These are phyloP conservation scores for Alnus glutinosa DNA, from an alignment of 306 rosid genomes.

Conservation along the genomic window DNA sequence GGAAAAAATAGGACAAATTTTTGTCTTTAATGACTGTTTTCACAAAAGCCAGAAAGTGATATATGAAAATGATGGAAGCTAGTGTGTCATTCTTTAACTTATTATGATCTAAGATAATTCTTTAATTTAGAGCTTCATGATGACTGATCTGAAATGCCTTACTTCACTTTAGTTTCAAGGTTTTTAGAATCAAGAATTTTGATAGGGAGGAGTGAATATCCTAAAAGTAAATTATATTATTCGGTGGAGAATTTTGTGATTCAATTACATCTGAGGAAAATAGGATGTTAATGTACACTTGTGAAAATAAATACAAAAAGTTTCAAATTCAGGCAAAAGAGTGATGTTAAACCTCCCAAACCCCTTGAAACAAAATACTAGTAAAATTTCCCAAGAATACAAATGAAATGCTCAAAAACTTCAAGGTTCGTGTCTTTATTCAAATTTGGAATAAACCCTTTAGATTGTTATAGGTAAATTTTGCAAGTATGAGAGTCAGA, in stretches of 20 bases:
- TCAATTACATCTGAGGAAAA: neutral
- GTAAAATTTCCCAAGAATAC: neutral
- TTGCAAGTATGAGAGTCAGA: neutral
- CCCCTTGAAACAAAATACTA: neutral
- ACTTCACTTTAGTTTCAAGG: neutral
- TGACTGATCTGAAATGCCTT: neutral
- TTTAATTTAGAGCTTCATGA: neutral
- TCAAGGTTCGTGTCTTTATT: neutral
- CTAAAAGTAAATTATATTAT: neutral
- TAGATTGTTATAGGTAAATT: conserved; percentile 1
- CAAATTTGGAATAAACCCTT: neutral
- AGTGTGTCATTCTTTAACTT: neutral
- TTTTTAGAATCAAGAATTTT: neutral
- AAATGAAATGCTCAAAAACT: neutral
- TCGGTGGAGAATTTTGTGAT: neutral
- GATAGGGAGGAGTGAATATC: neutral
- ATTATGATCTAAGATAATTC: neutral
- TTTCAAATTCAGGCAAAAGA: neutral
- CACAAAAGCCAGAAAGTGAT: neutral
- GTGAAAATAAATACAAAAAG: neutral
- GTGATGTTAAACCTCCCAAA: neutral
- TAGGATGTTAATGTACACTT: neutral
- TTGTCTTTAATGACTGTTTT: neutral
- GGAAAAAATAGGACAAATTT: too few relatives aligned
- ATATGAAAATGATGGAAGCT: neutral